A percentile compares a stretch with the other conserved stretches of the same genome.
Evolutionary conservation across 1,139 yeast genomes (phyloP).

Genomic region (Debaryomycetaceae sp.): DNA sequence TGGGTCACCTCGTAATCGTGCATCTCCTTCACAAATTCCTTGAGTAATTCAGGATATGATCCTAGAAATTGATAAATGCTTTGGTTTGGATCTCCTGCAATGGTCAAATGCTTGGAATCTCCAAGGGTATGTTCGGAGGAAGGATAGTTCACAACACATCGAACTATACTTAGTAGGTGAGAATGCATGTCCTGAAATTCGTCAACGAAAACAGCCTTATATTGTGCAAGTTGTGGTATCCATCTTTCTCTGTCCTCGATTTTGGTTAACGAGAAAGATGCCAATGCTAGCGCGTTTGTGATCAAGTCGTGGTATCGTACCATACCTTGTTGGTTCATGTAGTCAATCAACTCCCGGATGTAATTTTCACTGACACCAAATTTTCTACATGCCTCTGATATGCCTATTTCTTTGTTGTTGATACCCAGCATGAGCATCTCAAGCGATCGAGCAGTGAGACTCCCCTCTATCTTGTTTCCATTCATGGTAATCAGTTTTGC

Average conservation of each 20-base stretch:
- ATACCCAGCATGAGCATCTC: constrained; percentile 31
- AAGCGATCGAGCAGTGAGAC: constrained; percentile 25
- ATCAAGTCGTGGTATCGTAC: constrained; percentile 37
- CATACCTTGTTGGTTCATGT: constrained; percentile 29
- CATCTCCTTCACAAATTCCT: constrained; percentile 21
- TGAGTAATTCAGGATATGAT: constrained; percentile 34
- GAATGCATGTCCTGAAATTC: constrained; percentile 74
- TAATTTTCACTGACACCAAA: constrained; percentile 21
- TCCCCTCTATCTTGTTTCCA: constrained; percentile 20
- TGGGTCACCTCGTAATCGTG: constrained; percentile 21
- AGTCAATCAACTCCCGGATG: constrained; percentile 17
- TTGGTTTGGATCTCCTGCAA: constrained; percentile 76
- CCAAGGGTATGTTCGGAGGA: constrained; percentile 11
- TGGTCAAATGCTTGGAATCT: constrained; percentile 47
- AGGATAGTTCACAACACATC: constrained; percentile 32
- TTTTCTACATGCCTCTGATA: constrained; percentile 21
- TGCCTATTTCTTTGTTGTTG: constrained; percentile 24
- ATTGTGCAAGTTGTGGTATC: constrained; percentile 23
- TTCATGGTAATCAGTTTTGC: constrained; percentile 20
- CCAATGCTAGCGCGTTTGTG: constrained; percentile 25
- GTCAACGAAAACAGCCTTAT: constrained; percentile 54
- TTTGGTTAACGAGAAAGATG: constrained; percentile 13
- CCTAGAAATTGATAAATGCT: constrained; percentile 68
- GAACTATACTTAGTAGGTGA: constrained; percentile 45
- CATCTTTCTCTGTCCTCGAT: constrained; percentile 4